A percentile compares a stretch with the other conserved stretches of the same genome.
Conservation (phyloP, 148 eudicot species). For the Persicaria tinctoria region DNA sequence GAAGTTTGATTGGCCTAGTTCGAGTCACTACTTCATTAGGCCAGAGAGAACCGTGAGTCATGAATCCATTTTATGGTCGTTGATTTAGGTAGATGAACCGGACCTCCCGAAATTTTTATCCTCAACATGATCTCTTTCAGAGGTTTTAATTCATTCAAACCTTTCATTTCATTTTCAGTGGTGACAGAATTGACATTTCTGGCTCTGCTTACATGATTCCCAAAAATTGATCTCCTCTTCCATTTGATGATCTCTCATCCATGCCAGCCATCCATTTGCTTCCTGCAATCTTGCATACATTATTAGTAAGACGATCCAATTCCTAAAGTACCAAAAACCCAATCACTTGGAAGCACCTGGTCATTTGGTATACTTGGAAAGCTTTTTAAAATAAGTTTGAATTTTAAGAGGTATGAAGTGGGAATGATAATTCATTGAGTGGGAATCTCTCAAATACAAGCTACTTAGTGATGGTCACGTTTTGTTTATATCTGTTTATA, state of each 20-base stretch:
- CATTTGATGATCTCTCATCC: not conserved
- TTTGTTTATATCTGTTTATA: not conserved
- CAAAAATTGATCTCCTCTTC: not conserved
- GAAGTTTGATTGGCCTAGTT: no score
- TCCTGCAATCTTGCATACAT: not conserved
- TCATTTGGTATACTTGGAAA: not conserved
- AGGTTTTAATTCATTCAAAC: slow-evolving; percentile 2
- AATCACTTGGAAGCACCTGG: not conserved
- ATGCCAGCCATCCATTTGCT: not conserved
- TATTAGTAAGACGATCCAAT: not conserved
- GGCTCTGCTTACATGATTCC: not conserved
- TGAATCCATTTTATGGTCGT: not conserved
- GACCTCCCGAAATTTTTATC: not conserved
- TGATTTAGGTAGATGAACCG: not conserved
- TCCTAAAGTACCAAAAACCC: not conserved
- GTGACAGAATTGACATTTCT: not conserved
- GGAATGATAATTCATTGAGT: not conserved
- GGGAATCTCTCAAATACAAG: not conserved
- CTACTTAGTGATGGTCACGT: slow-evolving; percentile 4
- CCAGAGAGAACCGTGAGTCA: no score
- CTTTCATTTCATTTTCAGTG: not conserved
- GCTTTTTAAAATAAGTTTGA: not conserved
- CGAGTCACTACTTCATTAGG: no score
- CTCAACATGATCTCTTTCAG: not conserved
- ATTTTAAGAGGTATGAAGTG: not conserved